Evolutionary conservation across 345 rosid species (phyloP).

Genomic region (Citropsis articulata): DNA sequence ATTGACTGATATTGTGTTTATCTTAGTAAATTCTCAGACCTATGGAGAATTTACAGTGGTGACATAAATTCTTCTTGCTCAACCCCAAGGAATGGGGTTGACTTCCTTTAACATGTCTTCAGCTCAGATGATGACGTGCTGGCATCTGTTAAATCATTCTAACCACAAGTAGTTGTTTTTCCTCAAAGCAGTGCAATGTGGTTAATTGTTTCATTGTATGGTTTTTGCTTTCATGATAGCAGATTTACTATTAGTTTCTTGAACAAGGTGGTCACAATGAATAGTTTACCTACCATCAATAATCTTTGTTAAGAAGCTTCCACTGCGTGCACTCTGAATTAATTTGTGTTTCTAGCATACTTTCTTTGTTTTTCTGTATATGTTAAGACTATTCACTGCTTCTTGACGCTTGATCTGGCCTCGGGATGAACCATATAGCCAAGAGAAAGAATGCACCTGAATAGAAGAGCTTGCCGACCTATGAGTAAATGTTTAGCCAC

Average conservation of each 20-base stretch:
- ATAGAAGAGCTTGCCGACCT: conserved; percentile 11
- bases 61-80: background rate
- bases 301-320: background rate
- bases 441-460: conserved; percentile 14
- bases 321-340: background rate
- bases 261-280: background rate
- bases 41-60: background rate
- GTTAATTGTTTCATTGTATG: background rate
- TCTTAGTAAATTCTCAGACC: background rate
- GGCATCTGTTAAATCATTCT: background rate
- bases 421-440: conserved; percentile 11
- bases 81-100: background rate
- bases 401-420: conserved; percentile 4
- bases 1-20: background rate
- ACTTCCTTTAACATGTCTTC: background rate
- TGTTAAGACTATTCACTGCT: background rate
- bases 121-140: background rate
- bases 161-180: background rate
- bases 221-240: background rate
- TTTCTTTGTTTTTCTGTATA: too few relatives aligned
- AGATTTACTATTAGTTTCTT: background rate
- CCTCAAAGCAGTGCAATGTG: background rate
- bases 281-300: background rate
- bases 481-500: conserved; percentile 18
- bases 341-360: too few relatives aligned